phyloP scores from a whole-genome alignment of 352 stramenopile species.

The Pythium aquatile region DNA sequence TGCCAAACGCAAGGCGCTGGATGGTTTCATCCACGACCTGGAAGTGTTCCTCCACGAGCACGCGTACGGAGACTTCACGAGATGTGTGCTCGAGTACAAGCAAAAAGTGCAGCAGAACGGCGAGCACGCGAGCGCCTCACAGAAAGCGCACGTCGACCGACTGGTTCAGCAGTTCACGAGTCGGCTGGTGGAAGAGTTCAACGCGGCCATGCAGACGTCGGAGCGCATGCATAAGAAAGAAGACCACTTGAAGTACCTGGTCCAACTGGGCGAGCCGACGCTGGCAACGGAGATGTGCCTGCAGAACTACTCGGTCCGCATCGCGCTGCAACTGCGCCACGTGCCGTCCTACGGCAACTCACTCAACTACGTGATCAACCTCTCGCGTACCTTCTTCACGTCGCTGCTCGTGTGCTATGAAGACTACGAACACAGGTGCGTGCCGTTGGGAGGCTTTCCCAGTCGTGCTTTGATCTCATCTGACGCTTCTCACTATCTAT shows the following conservation, averaged over 20 bases:
- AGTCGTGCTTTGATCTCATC: neutral
- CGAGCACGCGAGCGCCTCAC: conserved; percentile 30
- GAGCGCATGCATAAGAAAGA: conserved; percentile 85
- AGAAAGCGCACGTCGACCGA: conserved; percentile 54
- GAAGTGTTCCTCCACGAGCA: conserved; percentile 66
- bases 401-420: conserved; percentile 82
- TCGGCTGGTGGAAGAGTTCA: conserved; percentile 72
- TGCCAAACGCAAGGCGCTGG: conserved; percentile 45
- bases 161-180: conserved; percentile 55
- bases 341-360: conserved; percentile 72
- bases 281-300: conserved; percentile 80
- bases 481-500: neutral
- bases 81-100: conserved; percentile 53
- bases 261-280: conserved; percentile 63
- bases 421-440: conserved; percentile 70
- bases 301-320: conserved; percentile 78
- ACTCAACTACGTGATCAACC: conserved; percentile 81
- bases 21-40: conserved; percentile 65
- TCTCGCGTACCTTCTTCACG: conserved; percentile 85
- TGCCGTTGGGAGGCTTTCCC: neutral
- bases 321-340: conserved; percentile 69
- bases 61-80: conserved; percentile 63
- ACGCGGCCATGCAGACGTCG: conserved; percentile 70
- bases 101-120: conserved; percentile 38
- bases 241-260: conserved; percentile 69